Conservation (phyloP, 257 asterid genomes). For the Fraxinus anomala region DNA sequence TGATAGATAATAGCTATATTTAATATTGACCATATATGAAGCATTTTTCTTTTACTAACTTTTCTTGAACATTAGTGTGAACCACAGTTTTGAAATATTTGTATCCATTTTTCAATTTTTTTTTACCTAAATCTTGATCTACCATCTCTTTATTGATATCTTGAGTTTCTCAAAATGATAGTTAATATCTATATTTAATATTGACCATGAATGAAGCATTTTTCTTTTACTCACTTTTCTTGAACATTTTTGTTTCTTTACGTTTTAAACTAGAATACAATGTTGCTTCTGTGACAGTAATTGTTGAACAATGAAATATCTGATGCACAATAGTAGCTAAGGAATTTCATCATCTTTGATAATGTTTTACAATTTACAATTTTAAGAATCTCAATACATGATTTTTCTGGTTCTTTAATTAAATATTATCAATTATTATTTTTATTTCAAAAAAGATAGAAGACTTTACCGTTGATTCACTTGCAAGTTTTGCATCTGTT, state of each 20-base stretch:
- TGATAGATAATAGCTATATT: neutral
- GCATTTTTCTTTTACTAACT: slow-evolving; percentile 13
- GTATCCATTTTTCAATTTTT: too few relatives aligned
- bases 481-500: slow-evolving; percentile 66
- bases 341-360: neutral
- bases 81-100: neutral
- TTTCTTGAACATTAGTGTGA: neutral
- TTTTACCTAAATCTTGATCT: neutral
- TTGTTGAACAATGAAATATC: neutral
- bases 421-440: neutral
- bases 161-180: neutral
- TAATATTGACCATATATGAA: neutral
- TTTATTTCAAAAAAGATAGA: neutral
- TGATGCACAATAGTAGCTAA: neutral
- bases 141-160: neutral
- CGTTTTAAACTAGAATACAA: neutral
- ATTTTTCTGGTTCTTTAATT: neutral
- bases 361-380: slow-evolving; percentile 15
- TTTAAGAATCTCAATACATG: neutral
- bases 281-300: too few relatives aligned
- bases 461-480: slow-evolving; percentile 57
- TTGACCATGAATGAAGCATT: slow-evolving; percentile 5
- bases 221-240: slow-evolving; percentile 8
- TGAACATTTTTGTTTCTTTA: neutral
- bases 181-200: neutral